Base-by-base conservation (phyloP, 345 rosid species). In the Pistacia integerrima region DNA sequence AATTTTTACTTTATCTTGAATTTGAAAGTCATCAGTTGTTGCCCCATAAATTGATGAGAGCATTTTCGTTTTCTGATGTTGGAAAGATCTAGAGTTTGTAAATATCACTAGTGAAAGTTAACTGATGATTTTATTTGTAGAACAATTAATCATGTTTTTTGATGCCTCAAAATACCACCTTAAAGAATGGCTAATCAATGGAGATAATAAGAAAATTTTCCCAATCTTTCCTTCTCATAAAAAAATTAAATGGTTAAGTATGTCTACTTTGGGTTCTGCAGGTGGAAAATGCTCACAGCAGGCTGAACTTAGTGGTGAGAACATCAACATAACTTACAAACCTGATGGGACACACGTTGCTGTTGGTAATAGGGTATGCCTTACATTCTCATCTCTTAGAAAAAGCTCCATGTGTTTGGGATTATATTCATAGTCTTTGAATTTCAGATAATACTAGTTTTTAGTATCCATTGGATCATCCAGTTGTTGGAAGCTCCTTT, bases 221-320 rank as follows among this genome's bases (percentile, higher is more conserved):
- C 6, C 25, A 11, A 10, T 38, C 51, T 58, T 58, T 25, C 62
- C 44, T 64, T 44, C 69, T 30, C 36, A 25, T 13, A 17, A 12
- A 36, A 25, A 35, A 48, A 17, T 57, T 41, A 13, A 65, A 60
- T 64, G 72, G 44, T 13, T 60, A 76, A 52, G 64, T 57, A 61
- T 30, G 64, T 41, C 1, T 69, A 65, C 68, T 44, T 63, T 10
- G 38, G 46, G 54, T 72, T 69, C 63, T 82, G 60, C 77, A 96
- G 98, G 97, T 83, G 98, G 98, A 74, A 96, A 96, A 84, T 96
- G 99, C 82, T 86, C 98, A 12, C 99, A 91, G 84, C 97, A 85
- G 84, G 91, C 90, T 52, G 99, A 96, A 79, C 98, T 96, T 73
- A 96, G 95, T 78, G 97, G 99, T 67, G 99, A 96, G 81, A 96